phyloP scores from a whole-genome alignment of 306 rosid species.

The Cucurbita moschata region DNA sequence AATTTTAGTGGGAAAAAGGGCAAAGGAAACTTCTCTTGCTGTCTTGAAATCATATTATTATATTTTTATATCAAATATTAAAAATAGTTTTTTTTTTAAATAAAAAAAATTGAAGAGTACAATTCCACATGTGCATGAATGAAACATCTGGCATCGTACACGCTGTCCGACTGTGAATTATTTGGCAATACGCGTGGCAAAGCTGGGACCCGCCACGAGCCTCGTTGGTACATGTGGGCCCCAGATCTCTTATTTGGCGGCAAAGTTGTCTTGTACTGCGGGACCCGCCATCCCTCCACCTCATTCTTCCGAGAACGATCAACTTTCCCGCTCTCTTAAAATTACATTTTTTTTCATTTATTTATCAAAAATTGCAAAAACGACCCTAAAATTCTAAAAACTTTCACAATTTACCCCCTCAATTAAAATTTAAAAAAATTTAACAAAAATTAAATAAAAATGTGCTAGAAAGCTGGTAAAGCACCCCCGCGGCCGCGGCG shows the following conservation, averaged over 20 bases:
- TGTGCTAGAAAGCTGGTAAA: no score
- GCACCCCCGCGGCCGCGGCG: neutral
- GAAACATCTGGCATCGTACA: neutral
- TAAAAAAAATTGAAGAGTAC: neutral
- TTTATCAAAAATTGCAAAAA: no score
- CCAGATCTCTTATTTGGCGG: neutral
- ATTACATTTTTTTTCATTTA: no score
- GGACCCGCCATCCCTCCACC: neutral
- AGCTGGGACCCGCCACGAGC: neutral
- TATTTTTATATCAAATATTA: neutral
- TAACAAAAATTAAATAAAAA: no score
- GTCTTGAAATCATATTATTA: neutral
- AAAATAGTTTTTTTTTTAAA: neutral
- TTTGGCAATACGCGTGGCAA: conserved; percentile 5
- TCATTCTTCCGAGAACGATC: neutral
- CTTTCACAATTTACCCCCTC: no score
- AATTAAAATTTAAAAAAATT: no score
- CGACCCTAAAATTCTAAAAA: no score
- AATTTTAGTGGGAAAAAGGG: neutral
- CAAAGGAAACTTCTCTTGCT: neutral
- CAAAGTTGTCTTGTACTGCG: neutral
- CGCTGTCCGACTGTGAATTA: neutral
- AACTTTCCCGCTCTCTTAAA: no score
- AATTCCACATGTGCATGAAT: neutral
- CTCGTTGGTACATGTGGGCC: neutral